A percentile compares a stretch with the other conserved stretches of the same genome.
These are phyloP conservation scores for Hypoxylon lenormandii DNA, from an alignment of 495 filamentous ascomycete species.

Conservation along the genomic window DNA sequence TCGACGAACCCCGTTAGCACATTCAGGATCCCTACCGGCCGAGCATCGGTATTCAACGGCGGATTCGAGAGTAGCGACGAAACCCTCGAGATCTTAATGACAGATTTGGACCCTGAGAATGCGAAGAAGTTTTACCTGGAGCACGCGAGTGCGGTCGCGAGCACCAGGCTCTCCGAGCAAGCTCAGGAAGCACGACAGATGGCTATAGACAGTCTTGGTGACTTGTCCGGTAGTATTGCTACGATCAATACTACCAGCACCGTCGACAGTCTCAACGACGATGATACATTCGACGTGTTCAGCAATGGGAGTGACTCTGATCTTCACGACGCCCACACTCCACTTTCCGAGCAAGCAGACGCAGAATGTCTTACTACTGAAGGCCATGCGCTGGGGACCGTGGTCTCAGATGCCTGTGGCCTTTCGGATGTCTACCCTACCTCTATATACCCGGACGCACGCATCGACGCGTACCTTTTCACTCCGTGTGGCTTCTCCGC, in stretches of 20 bases:
- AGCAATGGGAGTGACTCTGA: slow-evolving; percentile 77
- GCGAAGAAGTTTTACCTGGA: slow-evolving; percentile 97
- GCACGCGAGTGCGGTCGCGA: slow-evolving; percentile 88
- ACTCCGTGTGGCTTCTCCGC: slow-evolving; percentile 97
- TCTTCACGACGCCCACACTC: slow-evolving; percentile 67
- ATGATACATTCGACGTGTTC: slow-evolving; percentile 80
- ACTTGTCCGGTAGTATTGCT: slow-evolving; percentile 58
- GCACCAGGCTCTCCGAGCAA: slow-evolving; percentile 75
- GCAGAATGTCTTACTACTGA: slow-evolving; percentile 86
- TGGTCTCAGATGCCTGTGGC: slow-evolving; percentile 91
- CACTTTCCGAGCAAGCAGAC: slow-evolving; percentile 67
- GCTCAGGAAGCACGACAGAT: slow-evolving; percentile 68
- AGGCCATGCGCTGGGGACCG: slow-evolving; percentile 90
- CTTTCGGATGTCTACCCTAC: slow-evolving; percentile 89
- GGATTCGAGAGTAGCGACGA: slow-evolving; percentile 73
- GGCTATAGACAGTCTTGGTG: slow-evolving; percentile 65
- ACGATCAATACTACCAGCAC: slow-evolving; percentile 52
- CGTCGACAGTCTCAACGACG: slow-evolving; percentile 53
- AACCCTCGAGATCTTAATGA: slow-evolving; percentile 98
- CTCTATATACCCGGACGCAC: slow-evolving; percentile 87
- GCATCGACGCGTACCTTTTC: slow-evolving; percentile 96
- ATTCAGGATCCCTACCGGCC: slow-evolving; percentile 71
- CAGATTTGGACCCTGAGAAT: slow-evolving; percentile 90
- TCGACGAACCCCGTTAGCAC: slow-evolving; percentile 50
- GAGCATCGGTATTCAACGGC: slow-evolving; percentile 67